phyloP scores from a whole-genome alignment of 495 filamentous ascomycete species.

The Glarea lozoyensis region DNA sequence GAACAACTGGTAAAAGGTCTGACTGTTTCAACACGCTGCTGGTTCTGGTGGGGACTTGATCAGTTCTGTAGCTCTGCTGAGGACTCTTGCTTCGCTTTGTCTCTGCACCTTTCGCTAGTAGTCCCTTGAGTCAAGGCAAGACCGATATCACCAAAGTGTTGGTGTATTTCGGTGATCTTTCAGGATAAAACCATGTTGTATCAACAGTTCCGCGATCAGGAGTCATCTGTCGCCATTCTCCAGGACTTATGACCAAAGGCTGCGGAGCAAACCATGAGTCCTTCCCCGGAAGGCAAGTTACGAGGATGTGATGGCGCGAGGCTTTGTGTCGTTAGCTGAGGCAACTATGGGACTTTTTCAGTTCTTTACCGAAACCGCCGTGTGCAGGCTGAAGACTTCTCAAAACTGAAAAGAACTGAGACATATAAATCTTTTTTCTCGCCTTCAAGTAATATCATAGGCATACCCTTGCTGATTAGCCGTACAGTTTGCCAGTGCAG shows the following conservation, averaged over 20 bases:
- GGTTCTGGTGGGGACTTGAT: conserved; percentile 23
- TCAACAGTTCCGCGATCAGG: conserved; percentile 28
- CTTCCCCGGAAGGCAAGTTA: background rate
- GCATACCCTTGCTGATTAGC: too few species aligned
- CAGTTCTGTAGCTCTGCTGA: conserved; percentile 16
- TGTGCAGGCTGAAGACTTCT: conserved; percentile 32
- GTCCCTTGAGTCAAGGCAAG: conserved; percentile 16
- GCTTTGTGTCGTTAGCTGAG: conserved; percentile 5
- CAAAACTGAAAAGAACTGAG: conserved; percentile 52
- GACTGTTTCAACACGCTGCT: conserved; percentile 36
- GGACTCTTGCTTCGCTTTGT: conserved; percentile 14
- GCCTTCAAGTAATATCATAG: too few species aligned
- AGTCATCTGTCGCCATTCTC: conserved; percentile 27
- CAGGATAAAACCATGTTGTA: conserved; percentile 21
- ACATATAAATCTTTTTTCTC: too few species aligned
- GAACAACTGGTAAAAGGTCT: conserved; percentile 56
- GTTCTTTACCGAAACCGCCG: conserved; percentile 27
- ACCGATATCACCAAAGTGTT: conserved; percentile 18
- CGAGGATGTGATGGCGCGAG: conserved; percentile 1
- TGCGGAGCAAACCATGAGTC: conserved; percentile 27
- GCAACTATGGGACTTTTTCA: conserved; percentile 1
- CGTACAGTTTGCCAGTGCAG: background rate
- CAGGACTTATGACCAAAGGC: conserved; percentile 37
- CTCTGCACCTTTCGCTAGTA: conserved; percentile 3
- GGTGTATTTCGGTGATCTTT: conserved; percentile 23